phyloP scores from a whole-genome alignment of 352 stramenopile genomes.

The Globisporangium cederbergense region DNA sequence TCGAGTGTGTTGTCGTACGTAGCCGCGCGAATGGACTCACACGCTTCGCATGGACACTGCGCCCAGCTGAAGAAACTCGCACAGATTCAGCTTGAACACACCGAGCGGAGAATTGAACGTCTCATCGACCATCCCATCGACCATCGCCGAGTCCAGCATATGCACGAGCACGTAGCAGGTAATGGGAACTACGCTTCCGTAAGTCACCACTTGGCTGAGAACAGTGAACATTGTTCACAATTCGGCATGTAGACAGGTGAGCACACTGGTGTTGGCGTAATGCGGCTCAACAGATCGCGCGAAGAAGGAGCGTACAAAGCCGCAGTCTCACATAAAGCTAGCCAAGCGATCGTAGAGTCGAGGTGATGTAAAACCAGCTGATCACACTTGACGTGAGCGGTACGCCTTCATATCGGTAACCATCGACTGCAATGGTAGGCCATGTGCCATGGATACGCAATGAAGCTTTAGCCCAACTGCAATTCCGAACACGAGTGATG shows the following conservation, averaged over 20 bases:
- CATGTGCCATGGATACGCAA: neutral
- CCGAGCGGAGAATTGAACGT: constrained; percentile 13
- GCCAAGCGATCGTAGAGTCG: constrained; percentile 10
- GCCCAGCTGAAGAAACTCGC: constrained; percentile 17
- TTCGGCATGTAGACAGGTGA: neutral
- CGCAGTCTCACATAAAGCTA: constrained; percentile 19
- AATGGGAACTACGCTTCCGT: constrained; percentile 21
- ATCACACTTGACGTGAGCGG: constrained; percentile 2
- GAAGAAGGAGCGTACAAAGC: constrained; percentile 14
- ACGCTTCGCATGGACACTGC: constrained; percentile 30
- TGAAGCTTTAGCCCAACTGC: neutral
- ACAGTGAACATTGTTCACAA: constrained; percentile 16
- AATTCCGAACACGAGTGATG: constrained; percentile 12
- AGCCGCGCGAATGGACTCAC: constrained; percentile 14
- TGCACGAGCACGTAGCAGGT: constrained; percentile 20
- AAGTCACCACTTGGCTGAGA: constrained; percentile 21
- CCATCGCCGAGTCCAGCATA: constrained; percentile 17
- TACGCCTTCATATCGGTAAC: constrained; percentile 16
- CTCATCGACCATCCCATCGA: constrained; percentile 12
- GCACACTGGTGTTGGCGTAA: neutral
- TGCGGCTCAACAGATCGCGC: constrained; percentile 3
- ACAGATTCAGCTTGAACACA: constrained; percentile 11
- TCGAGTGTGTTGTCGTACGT: constrained; percentile 10
- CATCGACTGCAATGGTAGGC: constrained; percentile 12
- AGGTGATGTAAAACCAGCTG: constrained; percentile 6